phyloP scores from a whole-genome alignment of 2,329 filamentous ascomycete species.

The Mycosphaerelloides madeirae region DNA sequence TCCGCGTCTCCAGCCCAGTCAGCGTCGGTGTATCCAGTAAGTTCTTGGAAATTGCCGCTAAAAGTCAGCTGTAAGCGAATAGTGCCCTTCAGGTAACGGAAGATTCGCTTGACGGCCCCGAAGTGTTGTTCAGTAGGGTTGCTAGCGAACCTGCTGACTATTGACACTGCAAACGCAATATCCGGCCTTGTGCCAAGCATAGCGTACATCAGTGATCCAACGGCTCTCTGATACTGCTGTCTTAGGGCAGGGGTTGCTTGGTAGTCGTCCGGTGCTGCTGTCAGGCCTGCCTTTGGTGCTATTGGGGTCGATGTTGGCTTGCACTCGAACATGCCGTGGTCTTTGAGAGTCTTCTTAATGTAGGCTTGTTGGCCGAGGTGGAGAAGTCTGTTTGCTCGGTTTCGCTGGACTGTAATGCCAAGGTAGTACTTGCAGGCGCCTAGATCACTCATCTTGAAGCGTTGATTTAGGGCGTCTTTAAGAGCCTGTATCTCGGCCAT shows the following conservation, averaged over 20 bases:
- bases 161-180: constrained; percentile 5
- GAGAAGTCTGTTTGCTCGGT: no score
- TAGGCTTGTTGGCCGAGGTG: constrained; percentile 2
- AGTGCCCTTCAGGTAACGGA: neutral
- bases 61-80: constrained; percentile 1
- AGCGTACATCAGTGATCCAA: no score
- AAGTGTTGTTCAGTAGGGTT: constrained; percentile 3
- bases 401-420: constrained; percentile 4
- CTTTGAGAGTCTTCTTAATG: constrained; percentile 8
- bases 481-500: constrained; percentile 4
- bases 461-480: constrained; percentile 1
- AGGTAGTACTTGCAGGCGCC: constrained; percentile 7
- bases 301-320: constrained; percentile 7
- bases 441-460: constrained; percentile 12
- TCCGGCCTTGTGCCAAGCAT: constrained; percentile 1
- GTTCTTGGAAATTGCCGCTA: constrained; percentile 13
- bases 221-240: no score
- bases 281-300: no score
- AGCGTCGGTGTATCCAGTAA: no score
- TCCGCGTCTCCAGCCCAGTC: constrained; percentile 17
- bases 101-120: constrained; percentile 15
- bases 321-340: constrained; percentile 11
- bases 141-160: constrained; percentile 3
- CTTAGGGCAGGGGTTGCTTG: no score
- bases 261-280: no score